Evolutionary conservation across 345 rosid genomes (phyloP), one percentile per base, ranked within the genome.

Genomic region (Durio zibethinus): DNA sequence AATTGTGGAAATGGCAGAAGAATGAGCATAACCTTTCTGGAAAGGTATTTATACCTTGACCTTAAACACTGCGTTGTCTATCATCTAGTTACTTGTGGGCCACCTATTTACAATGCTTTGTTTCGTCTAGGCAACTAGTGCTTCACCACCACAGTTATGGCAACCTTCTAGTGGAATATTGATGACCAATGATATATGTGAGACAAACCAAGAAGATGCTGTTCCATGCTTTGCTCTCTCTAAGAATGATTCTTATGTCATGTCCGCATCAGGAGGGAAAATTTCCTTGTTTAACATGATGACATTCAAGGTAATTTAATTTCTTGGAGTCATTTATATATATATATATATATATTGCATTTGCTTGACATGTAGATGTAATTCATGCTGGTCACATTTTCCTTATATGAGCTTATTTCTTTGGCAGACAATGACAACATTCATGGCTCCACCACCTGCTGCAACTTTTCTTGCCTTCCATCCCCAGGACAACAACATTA

Each of bases 181-280:
- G 78, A 88, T 90, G 91, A 87, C 89, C 47, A 90, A 90, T 83
- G 93, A 90, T 67, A 72, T 82, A 42, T 79, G 81, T 8, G 88
- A 85, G 72, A 77, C 81, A 74, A 83, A 76, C 79, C 77, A 74
- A 56, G 94, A 91, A 76, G 93, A 90, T 45, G 88, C 91, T 50
- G 90, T 87, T 79, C 88, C 97, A 2, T 94, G 97, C 91, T 85
- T 94, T 82, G 96, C 98, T 2, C 84, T 94, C 56, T 91, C 97
- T n/a, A 94, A 90, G 80, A 92, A 91, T 85, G 96, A 94, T 85
- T 90, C 97, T 59, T 94, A 92, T 75, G 92, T 94, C 42, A 89
- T 92, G 92, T 92, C 97, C 57, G 90, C 98, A 72, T 94, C 97
- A 1, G 97, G 98, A 57, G 97, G 98, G 57, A 91, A 91, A 81